These are phyloP conservation scores for Evernia prunastri DNA, from an alignment of 495 filamentous ascomycete genomes.

Conservation along the genomic window DNA sequence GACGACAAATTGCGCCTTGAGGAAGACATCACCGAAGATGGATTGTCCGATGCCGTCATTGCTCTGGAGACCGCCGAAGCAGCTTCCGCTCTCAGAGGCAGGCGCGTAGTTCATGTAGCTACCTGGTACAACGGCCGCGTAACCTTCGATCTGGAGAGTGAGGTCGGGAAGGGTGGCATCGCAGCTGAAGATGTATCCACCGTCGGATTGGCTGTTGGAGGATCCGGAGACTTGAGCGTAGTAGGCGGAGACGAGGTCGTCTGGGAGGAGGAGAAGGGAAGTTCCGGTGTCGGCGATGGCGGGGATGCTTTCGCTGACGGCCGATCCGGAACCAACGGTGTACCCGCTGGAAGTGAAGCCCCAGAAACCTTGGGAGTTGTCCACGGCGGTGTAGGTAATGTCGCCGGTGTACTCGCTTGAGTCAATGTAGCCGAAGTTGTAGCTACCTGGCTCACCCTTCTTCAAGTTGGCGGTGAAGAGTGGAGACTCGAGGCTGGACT, in stretches of 20 bases:
- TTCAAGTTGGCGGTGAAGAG: constrained; percentile 67
- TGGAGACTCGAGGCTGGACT: constrained; percentile 54
- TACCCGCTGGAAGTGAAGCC: constrained; percentile 57
- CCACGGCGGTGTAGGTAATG: constrained; percentile 59
- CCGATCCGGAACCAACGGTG: constrained; percentile 42
- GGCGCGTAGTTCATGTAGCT: constrained; percentile 49
- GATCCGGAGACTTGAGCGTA: constrained; percentile 52
- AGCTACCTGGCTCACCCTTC: constrained; percentile 55
- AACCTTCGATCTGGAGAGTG: constrained; percentile 48
- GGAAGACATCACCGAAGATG: constrained; percentile 71
- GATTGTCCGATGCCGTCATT: constrained; percentile 54
- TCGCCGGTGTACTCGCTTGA: constrained; percentile 55
- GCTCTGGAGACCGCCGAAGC: constrained; percentile 59
- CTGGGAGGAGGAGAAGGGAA: constrained; percentile 58
- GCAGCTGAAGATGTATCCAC: constrained; percentile 68
- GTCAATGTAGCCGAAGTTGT: constrained; percentile 74
- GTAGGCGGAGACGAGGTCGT: constrained; percentile 53
- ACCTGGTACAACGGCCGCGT: constrained; percentile 49
- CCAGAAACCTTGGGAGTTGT: constrained; percentile 68
- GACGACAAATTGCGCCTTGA: constrained; percentile 72
- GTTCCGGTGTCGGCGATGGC: constrained; percentile 57
- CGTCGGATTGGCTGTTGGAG: constrained; percentile 39
- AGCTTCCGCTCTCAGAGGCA: constrained; percentile 33
- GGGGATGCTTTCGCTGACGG: constrained; percentile 27
- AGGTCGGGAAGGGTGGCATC: constrained; percentile 53